Evolutionary conservation across 1,284 basidiomycete species (phyloP), one percentile per base, ranked within the genome.

Genomic region (Ceratobasidium sp.): DNA sequence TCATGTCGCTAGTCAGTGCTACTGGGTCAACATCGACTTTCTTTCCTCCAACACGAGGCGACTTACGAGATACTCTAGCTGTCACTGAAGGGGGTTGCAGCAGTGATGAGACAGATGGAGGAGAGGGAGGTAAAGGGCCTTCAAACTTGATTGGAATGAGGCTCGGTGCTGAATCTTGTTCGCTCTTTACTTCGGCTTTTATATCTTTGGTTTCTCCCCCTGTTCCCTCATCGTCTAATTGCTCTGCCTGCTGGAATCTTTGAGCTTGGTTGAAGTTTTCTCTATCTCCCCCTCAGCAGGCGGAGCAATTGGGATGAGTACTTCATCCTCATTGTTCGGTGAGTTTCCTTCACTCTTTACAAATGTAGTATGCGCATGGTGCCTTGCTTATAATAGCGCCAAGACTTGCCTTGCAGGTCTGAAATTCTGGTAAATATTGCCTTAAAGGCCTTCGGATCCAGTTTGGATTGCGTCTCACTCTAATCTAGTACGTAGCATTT

Each of bases 371-470:
- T 54, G n/a, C 28, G 26, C 6, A 17, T 52, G 28, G 50, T 38
- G 5, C 66, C 66, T 46, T 23, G 20, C 66, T 68, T 68, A 28
- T 68, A 68, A 38, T 68, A 68, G 28, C 66, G 66, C 66, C 66
- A 68, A 46, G n/a, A 26, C 48, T 68, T 68, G 66, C 66, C 66
- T 68, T 68, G 66, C 12, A 26, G 15, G 33, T 68, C 66, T 17
- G 28, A 68, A 54, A 68, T 67, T 26, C 65, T 46, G n/a, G 65
- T 67, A 67, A 64, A 64, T 38, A 64, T 20, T n/a, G 62, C 62
- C 44, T 38, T 38, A 15, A 42, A 40, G 20, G 62, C 40, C 33
- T 42, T 64, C 17, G 62, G 62, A 40, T 64, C 62, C 17, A 64
- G 15, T 23, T 64, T 64, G 38, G 62, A 64, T 42, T 40, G 52